Evolutionary conservation across 176 grass and related monocot genomes (phyloP).

Genomic region (Secale cereale): DNA sequence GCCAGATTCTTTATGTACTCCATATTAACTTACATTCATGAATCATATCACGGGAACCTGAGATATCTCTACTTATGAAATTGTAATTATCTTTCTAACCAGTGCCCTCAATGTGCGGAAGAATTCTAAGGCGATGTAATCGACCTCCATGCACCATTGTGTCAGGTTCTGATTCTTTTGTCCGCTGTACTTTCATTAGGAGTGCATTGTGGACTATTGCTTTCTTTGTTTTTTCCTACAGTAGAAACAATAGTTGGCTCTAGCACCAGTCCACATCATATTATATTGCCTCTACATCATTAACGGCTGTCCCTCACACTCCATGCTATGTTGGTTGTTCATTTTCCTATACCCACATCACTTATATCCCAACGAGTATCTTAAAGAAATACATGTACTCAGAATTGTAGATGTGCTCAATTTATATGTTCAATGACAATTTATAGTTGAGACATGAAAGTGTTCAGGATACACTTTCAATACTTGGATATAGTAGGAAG

Average conservation of each 20-base stretch:
- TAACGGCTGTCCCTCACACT: too few species aligned
- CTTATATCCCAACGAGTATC: too few species aligned
- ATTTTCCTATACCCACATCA: too few species aligned
- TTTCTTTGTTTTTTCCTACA: background rate
- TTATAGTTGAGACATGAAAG: too few species aligned
- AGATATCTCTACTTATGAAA: background rate
- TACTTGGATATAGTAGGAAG: too few species aligned
- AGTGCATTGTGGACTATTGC: background rate
- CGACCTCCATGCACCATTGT: slow-evolving; percentile 44
- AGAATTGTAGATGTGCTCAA: too few species aligned
- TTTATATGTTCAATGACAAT: too few species aligned
- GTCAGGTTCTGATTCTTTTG: background rate
- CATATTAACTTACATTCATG: background rate
- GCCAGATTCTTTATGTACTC: background rate
- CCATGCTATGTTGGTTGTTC: too few species aligned
- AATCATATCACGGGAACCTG: background rate
- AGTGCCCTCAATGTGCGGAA: slow-evolving; percentile 60
- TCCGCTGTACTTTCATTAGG: background rate
- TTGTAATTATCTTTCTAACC: background rate
- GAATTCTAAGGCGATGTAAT: slow-evolving; percentile 40
- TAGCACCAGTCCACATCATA: background rate
- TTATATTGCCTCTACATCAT: too few species aligned
- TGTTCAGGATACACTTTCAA: too few species aligned
- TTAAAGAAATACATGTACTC: too few species aligned
- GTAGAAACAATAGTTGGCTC: background rate